Evolutionary conservation across 2,329 filamentous ascomycete species (phyloP).

Genomic region (Aspergillus aculeatus): DNA sequence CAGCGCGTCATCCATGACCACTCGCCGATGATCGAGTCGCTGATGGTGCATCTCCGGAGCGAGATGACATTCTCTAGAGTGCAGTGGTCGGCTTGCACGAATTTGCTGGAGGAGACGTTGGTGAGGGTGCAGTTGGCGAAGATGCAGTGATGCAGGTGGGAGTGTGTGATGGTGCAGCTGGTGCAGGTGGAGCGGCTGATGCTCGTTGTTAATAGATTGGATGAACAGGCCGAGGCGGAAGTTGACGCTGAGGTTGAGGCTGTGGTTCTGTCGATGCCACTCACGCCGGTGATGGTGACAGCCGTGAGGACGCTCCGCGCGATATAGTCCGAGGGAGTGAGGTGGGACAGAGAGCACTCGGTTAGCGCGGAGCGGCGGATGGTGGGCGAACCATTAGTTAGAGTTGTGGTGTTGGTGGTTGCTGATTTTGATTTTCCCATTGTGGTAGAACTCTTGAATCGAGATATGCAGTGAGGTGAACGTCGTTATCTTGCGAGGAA

Average conservation of each 20-base stretch:
- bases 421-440: neutral
- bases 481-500: too few species aligned
- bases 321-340: constrained; percentile 13
- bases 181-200: constrained; percentile 19
- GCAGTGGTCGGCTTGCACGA: constrained; percentile 13
- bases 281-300: constrained; percentile 3
- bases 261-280: neutral
- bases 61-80: constrained; percentile 14
- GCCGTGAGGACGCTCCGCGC: constrained; percentile 8
- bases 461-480: neutral
- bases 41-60: constrained; percentile 17
- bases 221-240: neutral
- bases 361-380: constrained; percentile 13
- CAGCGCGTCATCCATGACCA: constrained; percentile 14
- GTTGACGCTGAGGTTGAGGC: neutral
- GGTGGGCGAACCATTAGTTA: constrained; percentile 9
- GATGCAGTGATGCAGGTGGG: constrained; percentile 13
- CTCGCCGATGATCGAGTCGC: constrained; percentile 16
- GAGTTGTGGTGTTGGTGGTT: neutral
- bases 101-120: constrained; percentile 13
- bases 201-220: neutral
- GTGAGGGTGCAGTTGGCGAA: constrained; percentile 17
- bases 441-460: neutral
- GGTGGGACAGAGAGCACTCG: constrained; percentile 14
- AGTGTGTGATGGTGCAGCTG: constrained; percentile 18